Conservation (phyloP, 352 stramenopile genomes). For the Phytophthora citricola region DNA sequence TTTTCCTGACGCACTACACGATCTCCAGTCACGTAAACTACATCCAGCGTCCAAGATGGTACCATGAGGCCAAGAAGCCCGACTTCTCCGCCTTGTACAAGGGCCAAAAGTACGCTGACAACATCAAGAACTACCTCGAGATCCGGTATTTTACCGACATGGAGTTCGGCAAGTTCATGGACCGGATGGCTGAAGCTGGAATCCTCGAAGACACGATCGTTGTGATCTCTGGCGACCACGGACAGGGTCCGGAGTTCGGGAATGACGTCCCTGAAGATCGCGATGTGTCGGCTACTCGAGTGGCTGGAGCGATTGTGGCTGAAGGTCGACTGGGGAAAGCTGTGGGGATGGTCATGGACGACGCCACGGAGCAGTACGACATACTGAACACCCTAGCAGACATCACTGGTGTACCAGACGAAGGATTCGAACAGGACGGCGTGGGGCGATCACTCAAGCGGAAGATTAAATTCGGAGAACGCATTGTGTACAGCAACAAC, state of each 20-base stretch:
- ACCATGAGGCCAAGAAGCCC: background rate
- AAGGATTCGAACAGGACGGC: slow-evolving; percentile 33
- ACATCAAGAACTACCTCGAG: slow-evolving; percentile 38
- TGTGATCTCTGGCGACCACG: slow-evolving; percentile 26
- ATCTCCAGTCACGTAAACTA: background rate
- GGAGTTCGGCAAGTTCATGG: slow-evolving; percentile 53
- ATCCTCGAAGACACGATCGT: slow-evolving; percentile 48
- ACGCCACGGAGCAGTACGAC: background rate
- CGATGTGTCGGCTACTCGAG: slow-evolving; percentile 24
- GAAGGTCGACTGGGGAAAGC: background rate
- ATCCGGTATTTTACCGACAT: slow-evolving; percentile 54
- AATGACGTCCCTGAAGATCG: slow-evolving; percentile 31
- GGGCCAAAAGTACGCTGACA: background rate
- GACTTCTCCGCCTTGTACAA: slow-evolving; percentile 3
- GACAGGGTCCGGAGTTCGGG: background rate
- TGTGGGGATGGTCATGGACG: background rate
- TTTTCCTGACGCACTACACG: slow-evolving; percentile 55
- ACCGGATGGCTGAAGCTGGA: slow-evolving; percentile 37
- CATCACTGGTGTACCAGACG: slow-evolving; percentile 14
- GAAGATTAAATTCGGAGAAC: slow-evolving; percentile 23
- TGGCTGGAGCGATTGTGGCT: background rate
- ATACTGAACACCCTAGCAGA: slow-evolving; percentile 11
- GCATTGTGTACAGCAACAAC: background rate
- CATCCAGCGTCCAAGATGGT: background rate
- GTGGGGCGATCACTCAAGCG: slow-evolving; percentile 46